A percentile compares a stretch with the other conserved stretches of the same genome.
Conservation (phyloP, 352 stramenopile genomes). For the Pythium periplocum region DNA sequence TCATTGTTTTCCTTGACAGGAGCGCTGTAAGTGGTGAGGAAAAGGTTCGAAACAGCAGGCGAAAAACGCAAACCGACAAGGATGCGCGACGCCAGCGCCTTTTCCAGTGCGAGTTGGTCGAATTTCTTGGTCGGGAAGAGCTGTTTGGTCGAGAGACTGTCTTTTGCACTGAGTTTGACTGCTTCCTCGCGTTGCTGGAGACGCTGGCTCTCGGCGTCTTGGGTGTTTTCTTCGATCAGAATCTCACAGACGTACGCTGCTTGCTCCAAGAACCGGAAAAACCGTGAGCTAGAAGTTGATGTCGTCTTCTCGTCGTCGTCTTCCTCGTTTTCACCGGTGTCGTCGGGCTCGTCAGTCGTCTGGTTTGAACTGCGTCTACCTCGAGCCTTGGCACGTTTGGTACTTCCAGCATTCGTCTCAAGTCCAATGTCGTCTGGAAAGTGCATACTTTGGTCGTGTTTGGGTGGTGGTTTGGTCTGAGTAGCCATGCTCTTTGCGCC, state of each 20-base stretch:
- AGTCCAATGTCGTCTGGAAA: slow-evolving; percentile 73
- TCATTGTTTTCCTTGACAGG: slow-evolving; percentile 2
- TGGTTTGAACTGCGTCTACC: slow-evolving; percentile 1
- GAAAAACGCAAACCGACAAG: slow-evolving; percentile 44
- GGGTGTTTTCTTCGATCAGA: slow-evolving; percentile 45
- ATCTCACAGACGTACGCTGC: slow-evolving; percentile 53
- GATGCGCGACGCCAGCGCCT: slow-evolving; percentile 24
- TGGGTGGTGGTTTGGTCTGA: slow-evolving; percentile 44
- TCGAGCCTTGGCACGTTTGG: slow-evolving; percentile 2
- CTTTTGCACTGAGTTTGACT: slow-evolving; percentile 5
- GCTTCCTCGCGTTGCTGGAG: not conserved
- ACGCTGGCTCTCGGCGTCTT: slow-evolving; percentile 13
- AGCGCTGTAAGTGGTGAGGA: slow-evolving; percentile 36
- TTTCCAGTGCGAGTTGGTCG: slow-evolving; percentile 24
- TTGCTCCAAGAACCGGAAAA: slow-evolving; percentile 61
- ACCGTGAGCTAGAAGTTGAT: slow-evolving; percentile 32
- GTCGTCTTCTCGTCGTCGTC: slow-evolving; percentile 5
- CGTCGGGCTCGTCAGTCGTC: slow-evolving; percentile 2
- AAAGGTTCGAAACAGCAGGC: slow-evolving; percentile 36
- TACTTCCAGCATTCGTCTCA: slow-evolving; percentile 21
- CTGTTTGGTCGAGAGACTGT: slow-evolving; percentile 18
- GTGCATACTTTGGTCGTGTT: slow-evolving; percentile 50
- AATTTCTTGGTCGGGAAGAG: slow-evolving; percentile 31
- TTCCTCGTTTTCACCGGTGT: slow-evolving; percentile 16
- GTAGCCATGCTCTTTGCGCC: slow-evolving; percentile 37